A percentile compares a stretch with the other conserved stretches of the same genome.
phyloP scores from a whole-genome alignment of 768 basidiomycete species.

The Mycena kentingensis region DNA sequence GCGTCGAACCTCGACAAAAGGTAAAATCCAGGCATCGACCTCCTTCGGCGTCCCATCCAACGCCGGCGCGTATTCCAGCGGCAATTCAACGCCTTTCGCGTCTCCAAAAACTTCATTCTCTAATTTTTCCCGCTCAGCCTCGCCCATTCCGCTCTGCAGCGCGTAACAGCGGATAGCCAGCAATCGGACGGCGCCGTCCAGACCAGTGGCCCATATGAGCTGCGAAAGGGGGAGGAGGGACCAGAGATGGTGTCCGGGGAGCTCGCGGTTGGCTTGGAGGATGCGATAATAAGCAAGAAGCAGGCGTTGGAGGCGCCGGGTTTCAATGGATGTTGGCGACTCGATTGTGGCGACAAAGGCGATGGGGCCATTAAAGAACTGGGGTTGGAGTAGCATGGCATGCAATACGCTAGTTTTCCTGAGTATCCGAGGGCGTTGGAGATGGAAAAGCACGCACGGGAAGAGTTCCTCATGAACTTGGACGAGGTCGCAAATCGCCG shows the following conservation, averaged over 20 bases:
- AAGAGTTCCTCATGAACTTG: constrained; percentile 73
- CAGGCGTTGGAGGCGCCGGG: constrained; percentile 59
- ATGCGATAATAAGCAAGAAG: constrained; percentile 84
- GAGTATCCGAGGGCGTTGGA: too few relatives aligned
- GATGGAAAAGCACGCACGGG: constrained; percentile 49
- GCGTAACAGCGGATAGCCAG: constrained; percentile 81
- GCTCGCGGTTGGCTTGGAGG: constrained; percentile 68
- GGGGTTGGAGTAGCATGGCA: constrained; percentile 45
- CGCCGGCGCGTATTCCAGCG: constrained; percentile 58
- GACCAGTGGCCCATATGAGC: constrained; percentile 43
- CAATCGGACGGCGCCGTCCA: constrained; percentile 64
- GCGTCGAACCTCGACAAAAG: constrained; percentile 66
- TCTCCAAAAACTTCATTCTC: constrained; percentile 67
- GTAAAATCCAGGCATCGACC: constrained; percentile 84
- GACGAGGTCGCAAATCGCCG: constrained; percentile 63
- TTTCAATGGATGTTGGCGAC: constrained; percentile 38
- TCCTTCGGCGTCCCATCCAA: constrained; percentile 46
- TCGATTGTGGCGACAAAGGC: constrained; percentile 40
- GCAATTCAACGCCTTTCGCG: constrained; percentile 59
- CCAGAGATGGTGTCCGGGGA: constrained; percentile 69
- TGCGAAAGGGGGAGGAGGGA: constrained; percentile 52
- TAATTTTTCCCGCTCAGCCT: constrained; percentile 67
- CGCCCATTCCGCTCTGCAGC: constrained; percentile 74
- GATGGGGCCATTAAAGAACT: constrained; percentile 57
- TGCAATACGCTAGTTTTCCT: constrained; percentile 62